These are phyloP conservation scores for Cercospora zeina DNA, from an alignment of 2,329 filamentous ascomycete species.

Conservation along the genomic window DNA sequence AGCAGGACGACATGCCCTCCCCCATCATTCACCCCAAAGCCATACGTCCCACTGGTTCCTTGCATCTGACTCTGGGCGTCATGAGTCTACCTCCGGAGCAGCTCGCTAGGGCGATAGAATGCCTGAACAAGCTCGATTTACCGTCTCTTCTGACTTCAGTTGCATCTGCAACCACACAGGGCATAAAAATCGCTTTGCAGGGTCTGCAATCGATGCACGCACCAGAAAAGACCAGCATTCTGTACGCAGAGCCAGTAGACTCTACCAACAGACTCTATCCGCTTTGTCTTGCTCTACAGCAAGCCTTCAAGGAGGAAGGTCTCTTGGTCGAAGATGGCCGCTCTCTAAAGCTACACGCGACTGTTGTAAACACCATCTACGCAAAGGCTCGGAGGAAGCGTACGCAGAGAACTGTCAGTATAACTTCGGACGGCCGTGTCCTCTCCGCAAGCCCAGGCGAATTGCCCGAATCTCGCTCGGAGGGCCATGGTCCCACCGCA, in stretches of 20 bases:
- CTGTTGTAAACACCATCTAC: constrained; percentile 83
- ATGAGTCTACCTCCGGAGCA: constrained; percentile 67
- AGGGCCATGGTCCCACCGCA: constrained; percentile 40
- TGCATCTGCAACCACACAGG: background rate
- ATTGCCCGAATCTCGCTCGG: constrained; percentile 17
- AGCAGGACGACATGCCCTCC: background rate
- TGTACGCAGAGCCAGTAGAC: constrained; percentile 66
- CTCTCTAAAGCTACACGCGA: constrained; percentile 76
- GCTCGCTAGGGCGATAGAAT: constrained; percentile 50
- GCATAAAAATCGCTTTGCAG: constrained; percentile 45
- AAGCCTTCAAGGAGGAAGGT: constrained; percentile 56
- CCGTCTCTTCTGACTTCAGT: constrained; percentile 25
- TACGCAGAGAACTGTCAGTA: constrained; percentile 18
- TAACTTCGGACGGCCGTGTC: background rate
- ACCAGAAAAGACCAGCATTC: constrained; percentile 58
- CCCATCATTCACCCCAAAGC: constrained; percentile 51
- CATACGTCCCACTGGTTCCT: constrained; percentile 72
- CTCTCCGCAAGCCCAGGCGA: background rate
- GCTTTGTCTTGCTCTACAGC: constrained; percentile 60
- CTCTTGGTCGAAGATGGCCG: constrained; percentile 61
- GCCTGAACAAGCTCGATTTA: constrained; percentile 39
- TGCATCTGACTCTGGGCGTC: constrained; percentile 85
- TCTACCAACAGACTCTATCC: constrained; percentile 51
- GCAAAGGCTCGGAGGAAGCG: constrained; percentile 49
- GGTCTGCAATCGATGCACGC: constrained; percentile 62